phyloP scores from a whole-genome alignment of 805 yeast species.

The Candida pini region DNA sequence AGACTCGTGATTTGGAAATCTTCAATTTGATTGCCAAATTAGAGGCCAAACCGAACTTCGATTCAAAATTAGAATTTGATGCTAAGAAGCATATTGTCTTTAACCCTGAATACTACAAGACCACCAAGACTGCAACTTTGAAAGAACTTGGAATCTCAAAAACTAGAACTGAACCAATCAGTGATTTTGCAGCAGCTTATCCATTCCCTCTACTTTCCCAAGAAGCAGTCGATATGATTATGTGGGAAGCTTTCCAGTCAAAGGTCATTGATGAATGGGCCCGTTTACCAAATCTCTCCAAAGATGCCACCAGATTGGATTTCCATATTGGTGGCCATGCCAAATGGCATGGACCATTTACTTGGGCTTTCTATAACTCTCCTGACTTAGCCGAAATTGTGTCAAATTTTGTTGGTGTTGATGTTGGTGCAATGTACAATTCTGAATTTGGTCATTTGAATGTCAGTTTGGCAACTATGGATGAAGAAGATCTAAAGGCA shows the following conservation, averaged over 20 bases:
- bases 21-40: slow-evolving; percentile 11
- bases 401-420: slow-evolving; percentile 44
- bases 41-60: slow-evolving; percentile 20
- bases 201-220: slow-evolving; percentile 56
- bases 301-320: slow-evolving; percentile 33
- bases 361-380: slow-evolving; percentile 44
- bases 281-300: slow-evolving; percentile 30
- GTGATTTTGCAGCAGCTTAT: slow-evolving; percentile 41
- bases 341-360: slow-evolving; percentile 36
- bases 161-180: slow-evolving; percentile 26
- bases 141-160: slow-evolving; percentile 30
- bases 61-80: slow-evolving; percentile 31
- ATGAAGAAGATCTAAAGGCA: slow-evolving; percentile 12
- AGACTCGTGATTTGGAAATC: slow-evolving; percentile 20
- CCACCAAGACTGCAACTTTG: slow-evolving; percentile 32
- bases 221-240: slow-evolving; percentile 52
- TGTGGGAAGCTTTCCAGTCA: slow-evolving; percentile 43
- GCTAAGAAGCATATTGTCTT: slow-evolving; percentile 31
- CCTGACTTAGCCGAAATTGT: slow-evolving; percentile 44
- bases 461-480: slow-evolving; percentile 32
- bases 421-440: slow-evolving; percentile 40
- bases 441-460: slow-evolving; percentile 49
- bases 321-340: slow-evolving; percentile 44
- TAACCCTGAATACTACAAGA: slow-evolving; percentile 30
- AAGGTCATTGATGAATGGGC: slow-evolving; percentile 37